A percentile compares a stretch with the other conserved stretches of the same genome.
Conservation (phyloP, 345 rosid genomes). For the Draba incana region DNA sequence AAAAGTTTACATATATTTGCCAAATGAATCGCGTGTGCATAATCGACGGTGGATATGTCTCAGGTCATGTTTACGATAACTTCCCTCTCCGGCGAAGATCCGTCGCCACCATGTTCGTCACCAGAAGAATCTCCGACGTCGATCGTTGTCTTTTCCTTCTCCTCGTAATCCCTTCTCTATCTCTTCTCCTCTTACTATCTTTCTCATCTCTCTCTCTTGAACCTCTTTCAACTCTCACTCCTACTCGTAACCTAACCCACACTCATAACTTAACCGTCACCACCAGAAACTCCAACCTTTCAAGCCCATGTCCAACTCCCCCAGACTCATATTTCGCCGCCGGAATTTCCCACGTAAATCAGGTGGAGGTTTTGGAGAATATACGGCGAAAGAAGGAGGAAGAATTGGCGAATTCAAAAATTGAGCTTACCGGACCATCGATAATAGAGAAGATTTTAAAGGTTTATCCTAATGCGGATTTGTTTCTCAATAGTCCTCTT, state of each 20-base stretch:
- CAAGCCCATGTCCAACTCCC: background rate
- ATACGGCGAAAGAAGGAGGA: slow-evolving; percentile 17
- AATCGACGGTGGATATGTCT: slow-evolving; percentile 10
- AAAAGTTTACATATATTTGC: no score
- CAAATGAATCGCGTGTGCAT: slow-evolving; percentile 3
- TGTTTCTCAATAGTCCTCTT: slow-evolving; percentile 78
- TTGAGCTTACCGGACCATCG: slow-evolving; percentile 89
- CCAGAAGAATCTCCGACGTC: slow-evolving; percentile 46
- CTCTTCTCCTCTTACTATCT: slow-evolving; percentile 40
- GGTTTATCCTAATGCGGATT: slow-evolving; percentile 78
- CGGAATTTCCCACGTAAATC: background rate
- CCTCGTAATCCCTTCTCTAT: slow-evolving; percentile 39
- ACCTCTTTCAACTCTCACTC: slow-evolving; percentile 39
- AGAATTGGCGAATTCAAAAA: slow-evolving; percentile 51
- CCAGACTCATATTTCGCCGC: no score
- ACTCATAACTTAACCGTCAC: slow-evolving; percentile 32
- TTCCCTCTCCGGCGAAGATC: background rate
- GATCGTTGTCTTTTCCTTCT: slow-evolving; percentile 53
- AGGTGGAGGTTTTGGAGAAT: background rate
- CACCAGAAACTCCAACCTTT: slow-evolving; percentile 9
- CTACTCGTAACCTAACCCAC: slow-evolving; percentile 39
- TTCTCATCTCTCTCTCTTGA: slow-evolving; percentile 31
- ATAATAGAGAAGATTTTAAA: slow-evolving; percentile 65
- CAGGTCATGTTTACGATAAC: slow-evolving; percentile 10
- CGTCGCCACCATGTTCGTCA: slow-evolving; percentile 34